phyloP scores from a whole-genome alignment of 768 basidiomycete species.

The Hebeloma cylindrosporum region DNA sequence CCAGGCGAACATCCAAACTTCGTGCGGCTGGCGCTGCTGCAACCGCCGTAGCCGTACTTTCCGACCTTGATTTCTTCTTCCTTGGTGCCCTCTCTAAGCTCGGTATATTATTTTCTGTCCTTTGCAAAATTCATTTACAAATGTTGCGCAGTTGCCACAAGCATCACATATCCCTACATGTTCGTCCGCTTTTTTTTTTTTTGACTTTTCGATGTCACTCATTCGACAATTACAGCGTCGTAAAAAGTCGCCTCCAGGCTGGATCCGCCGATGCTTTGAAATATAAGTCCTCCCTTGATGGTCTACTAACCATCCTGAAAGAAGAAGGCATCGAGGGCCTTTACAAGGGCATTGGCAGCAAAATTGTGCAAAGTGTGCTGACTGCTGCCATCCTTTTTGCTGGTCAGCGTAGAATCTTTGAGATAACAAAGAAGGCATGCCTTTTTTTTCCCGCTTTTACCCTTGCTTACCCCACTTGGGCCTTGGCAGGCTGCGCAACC shows the following conservation, averaged over 20 bases:
- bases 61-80: constrained; percentile 90
- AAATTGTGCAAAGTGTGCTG: constrained; percentile 88
- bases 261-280: constrained; percentile 64
- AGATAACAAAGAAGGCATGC: constrained; percentile 62
- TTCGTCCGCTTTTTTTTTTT: constrained; percentile 22
- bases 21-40: constrained; percentile 43
- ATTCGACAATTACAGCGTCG: constrained; percentile 43
- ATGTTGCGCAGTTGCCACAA: constrained; percentile 43
- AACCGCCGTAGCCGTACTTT: constrained; percentile 51
- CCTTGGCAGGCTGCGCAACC: too few species aligned
- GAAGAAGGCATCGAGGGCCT: constrained; percentile 82
- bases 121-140: neutral
- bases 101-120: constrained; percentile 40
- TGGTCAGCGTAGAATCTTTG: constrained; percentile 80
- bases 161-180: constrained; percentile 51
- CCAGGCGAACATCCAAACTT: constrained; percentile 55
- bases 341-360: constrained; percentile 85
- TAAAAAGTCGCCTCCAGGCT: constrained; percentile 79
- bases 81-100: constrained; percentile 95
- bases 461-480: too few species aligned
- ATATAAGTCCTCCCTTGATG: constrained; percentile 77
- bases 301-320: constrained; percentile 72
- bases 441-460: too few species aligned
- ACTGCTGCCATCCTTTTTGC: constrained; percentile 94
- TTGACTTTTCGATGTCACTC: neutral